Conservation (phyloP, 2,329 filamentous ascomycete genomes). For the Sclerotinia borealis region DNA sequence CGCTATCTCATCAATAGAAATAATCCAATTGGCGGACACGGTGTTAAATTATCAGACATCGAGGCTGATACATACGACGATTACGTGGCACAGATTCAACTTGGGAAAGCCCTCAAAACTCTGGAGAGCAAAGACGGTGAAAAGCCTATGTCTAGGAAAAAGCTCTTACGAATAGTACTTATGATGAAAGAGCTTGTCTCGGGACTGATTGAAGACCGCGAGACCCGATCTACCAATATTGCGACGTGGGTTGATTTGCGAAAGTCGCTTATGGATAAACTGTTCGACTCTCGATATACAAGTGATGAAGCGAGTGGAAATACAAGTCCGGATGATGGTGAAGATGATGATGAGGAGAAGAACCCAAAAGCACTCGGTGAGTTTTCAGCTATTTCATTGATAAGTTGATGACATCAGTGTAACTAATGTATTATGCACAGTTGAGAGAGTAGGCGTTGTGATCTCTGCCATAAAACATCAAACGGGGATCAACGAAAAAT, state of each 20-base stretch:
- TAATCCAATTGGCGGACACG: background rate
- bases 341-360: too few relatives aligned
- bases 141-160: background rate
- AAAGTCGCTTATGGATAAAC: background rate
- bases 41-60: background rate
- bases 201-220: background rate
- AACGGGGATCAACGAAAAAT: too few relatives aligned
- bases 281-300: background rate
- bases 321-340: too few relatives aligned
- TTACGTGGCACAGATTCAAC: background rate
- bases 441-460: too few relatives aligned
- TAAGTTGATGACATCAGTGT: too few relatives aligned
- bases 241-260: background rate
- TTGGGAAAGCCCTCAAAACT: background rate
- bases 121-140: background rate
- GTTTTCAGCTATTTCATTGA: too few relatives aligned
- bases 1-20: background rate
- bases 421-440: too few relatives aligned
- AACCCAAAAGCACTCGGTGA: too few relatives aligned
- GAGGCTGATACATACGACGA: background rate
- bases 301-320: too few relatives aligned
- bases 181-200: background rate
- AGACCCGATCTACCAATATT: background rate
- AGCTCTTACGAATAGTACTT: background rate
- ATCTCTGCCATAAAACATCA: too few relatives aligned